phyloP scores from a whole-genome alignment of 2,329 filamentous ascomycete genomes.

The Monilinia fructicola region DNA sequence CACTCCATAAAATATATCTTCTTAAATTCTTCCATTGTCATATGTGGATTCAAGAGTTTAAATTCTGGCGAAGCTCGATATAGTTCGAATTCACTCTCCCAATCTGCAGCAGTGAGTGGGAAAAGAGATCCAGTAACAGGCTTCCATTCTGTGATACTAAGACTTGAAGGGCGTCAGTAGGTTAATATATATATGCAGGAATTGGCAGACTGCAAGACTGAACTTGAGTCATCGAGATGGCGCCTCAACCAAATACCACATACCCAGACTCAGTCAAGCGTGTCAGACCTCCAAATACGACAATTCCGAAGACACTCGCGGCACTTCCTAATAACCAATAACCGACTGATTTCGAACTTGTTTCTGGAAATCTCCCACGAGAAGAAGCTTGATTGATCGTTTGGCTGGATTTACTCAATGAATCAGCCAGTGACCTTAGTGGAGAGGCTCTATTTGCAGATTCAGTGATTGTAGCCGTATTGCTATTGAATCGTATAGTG shows the following conservation, averaged over 20 bases:
- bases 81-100: conserved; percentile 90
- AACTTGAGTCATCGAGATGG: not conserved
- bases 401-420: conserved; percentile 27
- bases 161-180: conserved; percentile 43
- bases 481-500: conserved; percentile 40
- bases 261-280: conserved; percentile 95
- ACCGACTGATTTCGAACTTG: conserved; percentile 73
- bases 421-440: conserved; percentile 25
- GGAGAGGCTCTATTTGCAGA: conserved; percentile 27
- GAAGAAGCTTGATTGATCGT: conserved; percentile 28
- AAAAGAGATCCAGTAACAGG: conserved; percentile 91
- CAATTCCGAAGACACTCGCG: conserved; percentile 92
- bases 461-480: conserved; percentile 25
- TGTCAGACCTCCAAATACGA: conserved; percentile 91
- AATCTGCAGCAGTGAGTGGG: conserved; percentile 74
- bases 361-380: conserved; percentile 45
- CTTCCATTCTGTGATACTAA: conserved; percentile 98
- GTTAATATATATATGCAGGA: not conserved
- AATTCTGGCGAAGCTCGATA: conserved; percentile 94
- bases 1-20: conserved; percentile 99
- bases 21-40: conserved; percentile 93
- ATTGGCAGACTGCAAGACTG: not conserved
- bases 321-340: conserved; percentile 94
- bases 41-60: conserved; percentile 84
- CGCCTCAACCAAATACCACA: conserved; percentile 28